Conservation (phyloP, 306 rosid genomes). For the Casuarina equisetifolia region DNA sequence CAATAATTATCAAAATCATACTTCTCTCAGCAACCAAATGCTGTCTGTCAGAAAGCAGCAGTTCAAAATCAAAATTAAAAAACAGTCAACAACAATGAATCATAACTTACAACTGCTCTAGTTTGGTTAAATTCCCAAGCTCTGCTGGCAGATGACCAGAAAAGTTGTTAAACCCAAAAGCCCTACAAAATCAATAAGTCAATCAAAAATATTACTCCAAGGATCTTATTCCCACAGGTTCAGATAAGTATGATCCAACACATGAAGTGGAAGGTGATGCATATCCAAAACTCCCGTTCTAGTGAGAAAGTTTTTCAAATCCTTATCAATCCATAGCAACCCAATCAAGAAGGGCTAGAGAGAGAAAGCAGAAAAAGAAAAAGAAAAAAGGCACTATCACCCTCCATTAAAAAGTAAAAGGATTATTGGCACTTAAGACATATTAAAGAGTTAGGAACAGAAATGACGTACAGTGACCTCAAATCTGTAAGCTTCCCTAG, state of each 20-base stretch:
- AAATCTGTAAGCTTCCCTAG: slow-evolving; percentile 61
- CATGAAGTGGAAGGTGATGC: neutral
- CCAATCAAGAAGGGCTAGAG: neutral
- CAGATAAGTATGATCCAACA: neutral
- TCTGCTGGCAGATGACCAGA: slow-evolving; percentile 76
- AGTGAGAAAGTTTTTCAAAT: neutral
- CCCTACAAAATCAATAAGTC: slow-evolving; percentile 40
- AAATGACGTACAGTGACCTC: slow-evolving; percentile 44
- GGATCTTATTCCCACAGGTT: neutral
- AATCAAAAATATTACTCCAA: neutral
- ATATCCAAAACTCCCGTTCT: neutral
- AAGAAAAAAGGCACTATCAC: neutral
- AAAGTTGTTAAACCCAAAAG: slow-evolving; percentile 59
- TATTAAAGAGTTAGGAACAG: neutral
- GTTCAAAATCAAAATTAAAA: slow-evolving; percentile 3
- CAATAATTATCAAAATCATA: neutral
- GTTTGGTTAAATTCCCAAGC: slow-evolving; percentile 56
- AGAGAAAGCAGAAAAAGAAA: neutral
- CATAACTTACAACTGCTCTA: slow-evolving; percentile 57
- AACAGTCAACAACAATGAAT: neutral
- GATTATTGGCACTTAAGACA: neutral
- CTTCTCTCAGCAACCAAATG: neutral
- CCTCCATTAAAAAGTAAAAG: neutral
- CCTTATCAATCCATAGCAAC: neutral
- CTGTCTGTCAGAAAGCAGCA: neutral